A percentile compares a stretch with the other conserved stretches of the same genome.
Evolutionary conservation across 2,329 filamentous ascomycete genomes (phyloP).

Genomic region (Ascochyta fabae): DNA sequence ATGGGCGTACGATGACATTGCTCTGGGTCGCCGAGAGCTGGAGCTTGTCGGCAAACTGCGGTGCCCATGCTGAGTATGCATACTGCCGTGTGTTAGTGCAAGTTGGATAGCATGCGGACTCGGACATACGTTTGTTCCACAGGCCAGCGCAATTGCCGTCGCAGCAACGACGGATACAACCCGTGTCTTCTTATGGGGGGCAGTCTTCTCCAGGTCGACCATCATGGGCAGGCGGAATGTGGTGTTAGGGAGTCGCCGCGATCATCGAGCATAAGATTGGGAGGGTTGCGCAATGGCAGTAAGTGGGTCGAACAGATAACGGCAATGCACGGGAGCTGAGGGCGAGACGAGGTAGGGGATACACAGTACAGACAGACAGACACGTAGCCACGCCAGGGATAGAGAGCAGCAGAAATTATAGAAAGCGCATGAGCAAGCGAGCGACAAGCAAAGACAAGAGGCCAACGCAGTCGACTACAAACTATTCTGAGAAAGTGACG

Average conservation of each 20-base stretch:
- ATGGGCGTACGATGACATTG: constrained; percentile 77
- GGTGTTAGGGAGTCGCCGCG: constrained; percentile 22
- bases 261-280: constrained; percentile 13
- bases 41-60: constrained; percentile 88
- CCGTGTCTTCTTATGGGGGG: constrained; percentile 66
- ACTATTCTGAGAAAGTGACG: background rate
- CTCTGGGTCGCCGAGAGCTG: constrained; percentile 89
- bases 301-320: constrained; percentile 20
- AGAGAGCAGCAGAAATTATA: background rate
- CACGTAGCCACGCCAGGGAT: background rate
- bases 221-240: constrained; percentile 26
- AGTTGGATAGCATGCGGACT: background rate
- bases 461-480: background rate
- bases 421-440: background rate
- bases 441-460: background rate
- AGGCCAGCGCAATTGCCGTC: constrained; percentile 83
- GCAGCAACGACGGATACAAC: constrained; percentile 84
- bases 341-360: background rate
- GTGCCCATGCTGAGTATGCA: constrained; percentile 97
- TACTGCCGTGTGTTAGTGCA: constrained; percentile 66
- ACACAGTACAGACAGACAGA: background rate
- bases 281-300: constrained; percentile 18
- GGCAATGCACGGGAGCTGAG: constrained; percentile 14
- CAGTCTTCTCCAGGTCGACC: constrained; percentile 36
- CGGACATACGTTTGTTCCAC: constrained; percentile 82